Percentiles rank a stretch among this genome's conserved stretches.
Evolutionary conservation across 208 protist genomes (phyloP).

Genomic region (Leishmania tarentolae): DNA sequence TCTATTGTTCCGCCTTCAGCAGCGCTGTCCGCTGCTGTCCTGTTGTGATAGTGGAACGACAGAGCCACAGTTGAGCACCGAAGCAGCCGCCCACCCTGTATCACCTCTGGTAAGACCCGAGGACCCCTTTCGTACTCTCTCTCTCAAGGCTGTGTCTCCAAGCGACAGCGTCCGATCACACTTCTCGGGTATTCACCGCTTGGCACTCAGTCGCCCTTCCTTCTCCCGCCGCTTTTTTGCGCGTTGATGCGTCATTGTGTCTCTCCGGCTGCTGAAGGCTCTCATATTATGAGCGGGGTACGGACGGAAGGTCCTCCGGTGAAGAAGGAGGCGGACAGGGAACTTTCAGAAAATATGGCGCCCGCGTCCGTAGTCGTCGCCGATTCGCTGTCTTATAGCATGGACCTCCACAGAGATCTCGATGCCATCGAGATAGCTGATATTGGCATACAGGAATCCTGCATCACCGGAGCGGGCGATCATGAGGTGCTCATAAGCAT

Average conservation of each 20-base stretch:
- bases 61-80: neutral
- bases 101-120: neutral
- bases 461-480: neutral
- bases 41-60: neutral
- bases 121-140: neutral
- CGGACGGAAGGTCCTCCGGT: neutral
- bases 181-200: neutral
- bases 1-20: neutral
- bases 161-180: neutral
- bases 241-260: neutral
- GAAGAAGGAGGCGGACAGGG: neutral
- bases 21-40: neutral
- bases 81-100: neutral
- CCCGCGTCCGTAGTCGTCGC: neutral
- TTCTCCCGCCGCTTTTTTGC: neutral
- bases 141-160: neutral
- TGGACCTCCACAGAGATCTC: constrained; percentile 2
- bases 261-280: neutral
- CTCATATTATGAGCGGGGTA: neutral
- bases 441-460: neutral
- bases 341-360: neutral
- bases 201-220: neutral
- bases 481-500: constrained; percentile 1
- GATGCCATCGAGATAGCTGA: constrained; percentile 20
- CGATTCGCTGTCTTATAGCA: neutral